Base-by-base conservation (phyloP, 208 protist genomes). In the Blechomonas ayalai region DNA sequence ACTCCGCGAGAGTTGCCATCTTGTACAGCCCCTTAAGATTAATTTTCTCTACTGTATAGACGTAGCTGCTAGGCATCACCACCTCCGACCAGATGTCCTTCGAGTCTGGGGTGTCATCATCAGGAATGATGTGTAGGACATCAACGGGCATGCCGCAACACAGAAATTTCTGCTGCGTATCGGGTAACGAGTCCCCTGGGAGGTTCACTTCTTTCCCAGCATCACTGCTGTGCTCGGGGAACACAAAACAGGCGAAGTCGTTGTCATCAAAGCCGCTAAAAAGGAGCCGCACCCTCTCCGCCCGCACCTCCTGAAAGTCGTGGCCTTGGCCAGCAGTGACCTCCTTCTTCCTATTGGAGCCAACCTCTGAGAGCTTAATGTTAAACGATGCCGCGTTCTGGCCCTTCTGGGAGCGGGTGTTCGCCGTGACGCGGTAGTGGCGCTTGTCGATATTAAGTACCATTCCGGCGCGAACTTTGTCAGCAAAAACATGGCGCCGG, bases 251-350 rank as follows among this genome's bases (percentile, higher is more conserved):
- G 6, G 81, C 85, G 16, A 69, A 50, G 65, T 94, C 85, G 41
- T 94, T 70, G 49, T 94, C 85, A 52, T 94, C 85, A 57, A 94
- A 94, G 45, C 85, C 85, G 62, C 79, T 90, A 44, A 94, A 94
- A 3, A 90, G 67, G 16, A 94, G 59, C 6, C 79, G 74, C 23
- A 94, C 68, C 3, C 85, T 77, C 54, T 87, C 72, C 12, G 78
- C 66, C 4, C 77, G 78, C 25, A 84, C 72, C 52, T 94, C 81
- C 12, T 72, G 36, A 52, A 94, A 89, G 54, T 94, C 85, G 48
- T 87, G 76, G 13, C 85, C 85, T 51, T 88, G 82, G 1, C 70
- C 75, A 9, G 79, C 77, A 18, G 77, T 90, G 27, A 94, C 78
- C 46, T 89, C 78, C 64, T 92, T 92, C 55, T 77, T 85, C 0